Evolutionary conservation across 1,139 yeast species (phyloP).

Genomic region (Yamadazyma spencermartinsiae): DNA sequence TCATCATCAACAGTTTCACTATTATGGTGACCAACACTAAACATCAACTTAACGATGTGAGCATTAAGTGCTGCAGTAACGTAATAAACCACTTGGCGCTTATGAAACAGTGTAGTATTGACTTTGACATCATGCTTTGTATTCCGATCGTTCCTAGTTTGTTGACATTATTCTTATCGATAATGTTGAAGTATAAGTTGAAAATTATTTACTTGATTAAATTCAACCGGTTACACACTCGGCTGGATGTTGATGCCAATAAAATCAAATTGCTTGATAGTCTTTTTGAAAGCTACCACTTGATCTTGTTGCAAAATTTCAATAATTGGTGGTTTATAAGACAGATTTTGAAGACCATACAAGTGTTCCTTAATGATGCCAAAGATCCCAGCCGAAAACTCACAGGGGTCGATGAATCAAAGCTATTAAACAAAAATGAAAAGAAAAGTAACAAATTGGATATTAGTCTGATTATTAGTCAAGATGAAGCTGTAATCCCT

Average conservation of each 20-base stretch:
- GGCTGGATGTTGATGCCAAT: constrained; percentile 10
- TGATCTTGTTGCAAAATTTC: constrained; percentile 11
- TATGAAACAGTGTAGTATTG: neutral
- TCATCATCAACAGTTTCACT: constrained; percentile 2
- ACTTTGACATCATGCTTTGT: constrained; percentile 6
- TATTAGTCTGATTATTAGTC: constrained; percentile 5
- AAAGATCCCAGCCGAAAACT: neutral
- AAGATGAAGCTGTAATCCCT: constrained; percentile 8
- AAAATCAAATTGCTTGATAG: constrained; percentile 7
- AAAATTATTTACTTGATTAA: constrained; percentile 14
- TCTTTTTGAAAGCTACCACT: constrained; percentile 11
- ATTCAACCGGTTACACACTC: constrained; percentile 8
- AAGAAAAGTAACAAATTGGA: constrained; percentile 1
- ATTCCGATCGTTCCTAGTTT: constrained; percentile 15
- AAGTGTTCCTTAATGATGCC: constrained; percentile 7
- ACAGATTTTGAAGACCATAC: constrained; percentile 16
- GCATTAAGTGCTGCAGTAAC: neutral
- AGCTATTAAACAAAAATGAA: neutral
- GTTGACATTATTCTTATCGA: constrained; percentile 12
- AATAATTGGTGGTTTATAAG: constrained; percentile 23
- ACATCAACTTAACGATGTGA: constrained; percentile 6
- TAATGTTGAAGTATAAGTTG: constrained; percentile 14
- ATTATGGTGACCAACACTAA: constrained; percentile 1
- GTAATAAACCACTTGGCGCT: constrained; percentile 1
- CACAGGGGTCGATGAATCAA: constrained; percentile 3